Conservation (phyloP, 345 rosid species). For the Eucalyptus cladocalyx region DNA sequence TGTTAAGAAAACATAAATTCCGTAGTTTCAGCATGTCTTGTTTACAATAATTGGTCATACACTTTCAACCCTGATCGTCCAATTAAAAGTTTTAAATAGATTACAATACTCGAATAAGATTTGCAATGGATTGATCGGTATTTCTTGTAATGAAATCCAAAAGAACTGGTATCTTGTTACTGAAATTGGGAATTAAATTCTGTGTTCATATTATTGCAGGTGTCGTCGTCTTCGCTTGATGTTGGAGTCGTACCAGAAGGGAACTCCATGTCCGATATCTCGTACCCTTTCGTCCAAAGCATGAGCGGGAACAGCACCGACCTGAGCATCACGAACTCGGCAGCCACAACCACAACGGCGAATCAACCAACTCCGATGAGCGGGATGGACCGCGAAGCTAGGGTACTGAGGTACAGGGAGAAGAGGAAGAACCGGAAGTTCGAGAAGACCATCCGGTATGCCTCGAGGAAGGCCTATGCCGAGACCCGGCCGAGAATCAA, state of each 20-base stretch:
- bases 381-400: constrained; percentile 75
- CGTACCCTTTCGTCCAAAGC: constrained; percentile 32
- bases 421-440: constrained; percentile 92
- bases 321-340: constrained; percentile 1
- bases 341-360: neutral
- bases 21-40: neutral
- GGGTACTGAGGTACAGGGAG: constrained; percentile 90
- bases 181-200: neutral
- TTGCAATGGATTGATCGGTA: too few relatives aligned
- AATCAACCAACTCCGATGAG: constrained; percentile 19
- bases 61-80: neutral
- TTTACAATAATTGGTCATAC: neutral
- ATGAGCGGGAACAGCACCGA: constrained; percentile 7
- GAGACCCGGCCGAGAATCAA: constrained; percentile 93
- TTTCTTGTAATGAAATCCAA: neutral
- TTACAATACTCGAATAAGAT: neutral
- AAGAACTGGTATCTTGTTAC: neutral
- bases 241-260: constrained; percentile 91
- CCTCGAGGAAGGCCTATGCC: constrained; percentile 89
- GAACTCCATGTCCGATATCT: constrained; percentile 43
- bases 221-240: constrained; percentile 74
- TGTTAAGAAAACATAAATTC: neutral
- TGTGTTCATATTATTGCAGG: constrained; percentile 18
- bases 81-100: neutral
- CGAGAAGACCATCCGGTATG: constrained; percentile 95